phyloP scores from a whole-genome alignment of 2,329 filamentous ascomycete species.

The Shiraia bambusicola region DNA sequence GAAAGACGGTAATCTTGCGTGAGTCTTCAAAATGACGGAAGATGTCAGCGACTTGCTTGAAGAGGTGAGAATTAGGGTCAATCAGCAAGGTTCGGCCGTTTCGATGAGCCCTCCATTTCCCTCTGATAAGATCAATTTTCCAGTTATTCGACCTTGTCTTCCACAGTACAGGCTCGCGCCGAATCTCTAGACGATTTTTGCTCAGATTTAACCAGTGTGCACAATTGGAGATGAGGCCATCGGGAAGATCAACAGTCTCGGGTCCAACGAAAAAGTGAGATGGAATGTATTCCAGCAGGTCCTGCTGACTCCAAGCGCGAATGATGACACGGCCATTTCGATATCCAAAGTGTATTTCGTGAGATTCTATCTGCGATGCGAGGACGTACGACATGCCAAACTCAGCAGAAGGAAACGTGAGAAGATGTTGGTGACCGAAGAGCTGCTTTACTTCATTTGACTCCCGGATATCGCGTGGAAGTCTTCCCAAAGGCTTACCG shows the following conservation, averaged over 20 bases:
- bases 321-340: constrained; percentile 46
- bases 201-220: constrained; percentile 60
- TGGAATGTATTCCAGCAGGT: constrained; percentile 41
- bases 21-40: constrained; percentile 54
- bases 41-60: constrained; percentile 43
- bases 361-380: constrained; percentile 35
- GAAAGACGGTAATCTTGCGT: constrained; percentile 48
- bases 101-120: constrained; percentile 29
- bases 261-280: constrained; percentile 22
- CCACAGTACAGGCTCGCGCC: constrained; percentile 49
- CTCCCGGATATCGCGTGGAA: constrained; percentile 54
- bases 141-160: constrained; percentile 40
- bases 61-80: constrained; percentile 50
- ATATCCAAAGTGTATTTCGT: constrained; percentile 58
- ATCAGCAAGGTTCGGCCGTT: constrained; percentile 43
- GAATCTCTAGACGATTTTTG: constrained; percentile 52
- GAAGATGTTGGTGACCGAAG: constrained; percentile 56
- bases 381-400: constrained; percentile 54
- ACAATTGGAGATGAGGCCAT: constrained; percentile 52
- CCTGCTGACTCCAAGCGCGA: constrained; percentile 32
- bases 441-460: constrained; percentile 50
- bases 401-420: constrained; percentile 54
- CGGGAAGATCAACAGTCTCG: constrained; percentile 52
- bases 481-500: constrained; percentile 51
- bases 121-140: constrained; percentile 42